Percentiles rank a stretch among this genome's conserved stretches.
These are phyloP conservation scores for Auricularia cornea DNA, from an alignment of 768 basidiomycete species.

Conservation along the genomic window DNA sequence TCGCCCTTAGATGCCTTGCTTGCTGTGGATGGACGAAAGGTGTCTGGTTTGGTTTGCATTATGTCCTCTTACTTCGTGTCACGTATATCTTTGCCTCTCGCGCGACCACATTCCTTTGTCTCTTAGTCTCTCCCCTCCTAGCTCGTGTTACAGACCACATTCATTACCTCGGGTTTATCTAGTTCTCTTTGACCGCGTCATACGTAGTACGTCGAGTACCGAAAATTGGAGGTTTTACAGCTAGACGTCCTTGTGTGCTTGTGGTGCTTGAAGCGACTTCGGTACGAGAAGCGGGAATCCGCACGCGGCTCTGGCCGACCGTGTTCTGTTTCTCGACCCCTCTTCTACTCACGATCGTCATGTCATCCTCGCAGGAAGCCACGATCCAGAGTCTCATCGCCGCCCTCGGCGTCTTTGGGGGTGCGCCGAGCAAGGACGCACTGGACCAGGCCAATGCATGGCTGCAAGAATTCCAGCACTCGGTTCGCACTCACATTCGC, in stretches of 20 bases:
- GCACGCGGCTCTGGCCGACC: neutral
- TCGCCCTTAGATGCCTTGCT: constrained; percentile 38
- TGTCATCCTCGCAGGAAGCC: neutral
- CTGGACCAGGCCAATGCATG: constrained; percentile 86
- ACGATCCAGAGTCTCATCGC: constrained; percentile 41
- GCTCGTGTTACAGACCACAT: neutral
- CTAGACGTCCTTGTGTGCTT: neutral
- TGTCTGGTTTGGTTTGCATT: neutral
- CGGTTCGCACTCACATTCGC: constrained; percentile 78
- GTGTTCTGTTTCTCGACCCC: neutral
- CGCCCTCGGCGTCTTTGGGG: constrained; percentile 70
- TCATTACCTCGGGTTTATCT: neutral
- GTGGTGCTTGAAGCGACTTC: neutral
- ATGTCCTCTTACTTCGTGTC: neutral
- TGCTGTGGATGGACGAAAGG: neutral
- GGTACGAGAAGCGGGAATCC: neutral
- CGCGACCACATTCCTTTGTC: neutral
- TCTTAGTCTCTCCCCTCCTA: constrained; percentile 1
- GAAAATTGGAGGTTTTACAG: neutral
- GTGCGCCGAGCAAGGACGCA: constrained; percentile 73
- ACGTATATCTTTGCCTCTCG: neutral
- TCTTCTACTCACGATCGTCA: neutral
- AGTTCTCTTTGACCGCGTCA: neutral
- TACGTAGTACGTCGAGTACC: no score
- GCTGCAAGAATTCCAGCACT: constrained; percentile 99